Percentiles rank a stretch among this genome's conserved stretches.
phyloP scores from a whole-genome alignment of 2,329 filamentous ascomycete species.

The Ilyonectria destructans region DNA sequence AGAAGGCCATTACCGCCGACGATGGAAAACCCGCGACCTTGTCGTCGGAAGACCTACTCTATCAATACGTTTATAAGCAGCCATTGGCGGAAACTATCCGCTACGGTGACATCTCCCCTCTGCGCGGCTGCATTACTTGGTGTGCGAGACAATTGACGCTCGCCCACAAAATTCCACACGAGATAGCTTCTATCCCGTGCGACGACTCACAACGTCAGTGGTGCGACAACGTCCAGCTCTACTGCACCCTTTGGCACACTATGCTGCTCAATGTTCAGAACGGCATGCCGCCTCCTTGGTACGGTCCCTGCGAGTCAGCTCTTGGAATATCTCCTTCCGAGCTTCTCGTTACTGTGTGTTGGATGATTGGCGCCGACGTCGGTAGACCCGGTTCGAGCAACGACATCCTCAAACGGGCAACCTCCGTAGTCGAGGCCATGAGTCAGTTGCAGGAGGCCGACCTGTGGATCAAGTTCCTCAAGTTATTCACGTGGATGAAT shows the following conservation, averaged over 20 bases:
- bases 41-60: slow-evolving; percentile 36
- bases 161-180: slow-evolving; percentile 33
- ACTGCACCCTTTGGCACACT: slow-evolving; percentile 45
- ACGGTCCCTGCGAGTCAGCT: slow-evolving; percentile 41
- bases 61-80: slow-evolving; percentile 42
- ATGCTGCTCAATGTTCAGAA: slow-evolving; percentile 38
- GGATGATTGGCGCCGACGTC: slow-evolving; percentile 44
- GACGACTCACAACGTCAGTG: slow-evolving; percentile 33
- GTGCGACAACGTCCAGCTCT: slow-evolving; percentile 45
- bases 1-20: slow-evolving; percentile 17
- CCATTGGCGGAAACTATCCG: slow-evolving; percentile 33
- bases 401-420: slow-evolving; percentile 35
- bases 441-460: slow-evolving; percentile 26
- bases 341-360: slow-evolving; percentile 46
- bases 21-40: slow-evolving; percentile 24
- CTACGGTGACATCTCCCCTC: slow-evolving; percentile 21
- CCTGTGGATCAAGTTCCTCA: slow-evolving; percentile 42
- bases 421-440: slow-evolving; percentile 28
- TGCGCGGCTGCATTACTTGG: slow-evolving; percentile 42
- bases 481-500: slow-evolving; percentile 47
- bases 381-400: not conserved
- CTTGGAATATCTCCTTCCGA: slow-evolving; percentile 47
- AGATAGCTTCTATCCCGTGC: slow-evolving; percentile 34
- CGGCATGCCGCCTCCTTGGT: slow-evolving; percentile 40
- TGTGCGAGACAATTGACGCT: slow-evolving; percentile 40